Percentiles rank a stretch among this genome's conserved stretches.
These are phyloP conservation scores for Suhomyces xylopsoci DNA, from an alignment of 805 yeast species.

Conservation along the genomic window DNA sequence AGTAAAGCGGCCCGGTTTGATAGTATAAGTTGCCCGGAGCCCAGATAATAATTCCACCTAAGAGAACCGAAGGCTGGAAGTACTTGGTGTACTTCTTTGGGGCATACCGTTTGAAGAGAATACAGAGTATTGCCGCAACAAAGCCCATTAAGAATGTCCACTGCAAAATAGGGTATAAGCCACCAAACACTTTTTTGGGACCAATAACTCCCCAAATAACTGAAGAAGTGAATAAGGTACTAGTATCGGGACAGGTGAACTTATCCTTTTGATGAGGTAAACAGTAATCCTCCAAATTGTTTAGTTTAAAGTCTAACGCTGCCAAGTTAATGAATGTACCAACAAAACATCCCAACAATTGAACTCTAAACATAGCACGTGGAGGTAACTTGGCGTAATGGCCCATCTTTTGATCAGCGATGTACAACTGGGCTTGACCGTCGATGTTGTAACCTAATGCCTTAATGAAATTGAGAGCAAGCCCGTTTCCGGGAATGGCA, in stretches of 20 bases:
- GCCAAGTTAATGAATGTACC: constrained; percentile 19
- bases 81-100: constrained; percentile 19
- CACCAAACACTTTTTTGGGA: constrained; percentile 28
- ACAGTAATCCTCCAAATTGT: constrained; percentile 18
- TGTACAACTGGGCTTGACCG: constrained; percentile 54
- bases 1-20: constrained; percentile 27
- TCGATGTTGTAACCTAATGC: constrained; percentile 56
- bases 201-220: constrained; percentile 61
- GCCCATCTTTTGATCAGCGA: constrained; percentile 58
- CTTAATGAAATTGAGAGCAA: constrained; percentile 49
- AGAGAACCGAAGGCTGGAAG: constrained; percentile 34
- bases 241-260: constrained; percentile 29
- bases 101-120: constrained; percentile 13
- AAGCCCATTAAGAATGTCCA: constrained; percentile 36
- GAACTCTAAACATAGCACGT: constrained; percentile 28
- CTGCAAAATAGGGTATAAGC: constrained; percentile 31
- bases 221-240: constrained; percentile 49
- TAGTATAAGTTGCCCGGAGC: constrained; percentile 36
- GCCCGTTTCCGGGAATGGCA: constrained; percentile 36
- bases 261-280: constrained; percentile 15
- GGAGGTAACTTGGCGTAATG: constrained; percentile 68
- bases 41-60: constrained; percentile 28
- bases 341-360: constrained; percentile 19
- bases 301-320: constrained; percentile 16
- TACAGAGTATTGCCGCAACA: constrained; percentile 20